Evolutionary conservation across 2,329 filamentous ascomycete genomes (phyloP), one percentile per base, ranked within the genome.

Genomic region (Periglandula ipomoeae): DNA sequence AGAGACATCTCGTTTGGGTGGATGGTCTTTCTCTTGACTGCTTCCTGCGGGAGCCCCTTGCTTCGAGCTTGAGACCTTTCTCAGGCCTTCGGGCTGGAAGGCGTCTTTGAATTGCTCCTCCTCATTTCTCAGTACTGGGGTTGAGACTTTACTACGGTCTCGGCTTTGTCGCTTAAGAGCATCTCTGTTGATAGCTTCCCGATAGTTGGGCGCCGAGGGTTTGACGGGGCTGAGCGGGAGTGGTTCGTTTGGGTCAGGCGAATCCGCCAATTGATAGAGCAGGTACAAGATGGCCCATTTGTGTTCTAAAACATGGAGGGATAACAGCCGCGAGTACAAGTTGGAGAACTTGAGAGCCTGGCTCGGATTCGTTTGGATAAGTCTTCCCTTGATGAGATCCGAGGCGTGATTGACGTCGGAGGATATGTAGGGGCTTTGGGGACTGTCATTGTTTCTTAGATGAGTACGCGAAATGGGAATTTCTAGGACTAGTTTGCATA

Each of bases 211-310:
- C 42, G 64, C 65, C 46, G 59, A 67, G 41, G 60, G 69, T 58
- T 62, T 71, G 55, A 64, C 61, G 8, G 69, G 71, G 48, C 63
- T 72, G 32, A 73, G 56, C n/a, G 71, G 70, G 10, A 70, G 63
- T 39, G 73, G 76, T 47, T 78, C 73, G 56, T 66, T 70, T 2
- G 77, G 76, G 51, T 80, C 72, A 30, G 76, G 74, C 3, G 78
- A 81, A 60, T 90, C 86, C 52, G 87, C 82, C 43, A 96, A 78
- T 58, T 88, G 83, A 64, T 93, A 86, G 38, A 98, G 78, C 38
- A 98, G 81, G 64, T 94, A 94, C 19, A 98, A 75, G 55, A 98
- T 96, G 3, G 87, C 89, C 89, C 90, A 97, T 76, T 98, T 98
- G 66, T 95, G 87, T 59, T 87, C 86, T 40, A 98, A 76, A 5